These are phyloP conservation scores for Rubus idaeus DNA, from an alignment of 306 rosid genomes.

Conservation along the genomic window DNA sequence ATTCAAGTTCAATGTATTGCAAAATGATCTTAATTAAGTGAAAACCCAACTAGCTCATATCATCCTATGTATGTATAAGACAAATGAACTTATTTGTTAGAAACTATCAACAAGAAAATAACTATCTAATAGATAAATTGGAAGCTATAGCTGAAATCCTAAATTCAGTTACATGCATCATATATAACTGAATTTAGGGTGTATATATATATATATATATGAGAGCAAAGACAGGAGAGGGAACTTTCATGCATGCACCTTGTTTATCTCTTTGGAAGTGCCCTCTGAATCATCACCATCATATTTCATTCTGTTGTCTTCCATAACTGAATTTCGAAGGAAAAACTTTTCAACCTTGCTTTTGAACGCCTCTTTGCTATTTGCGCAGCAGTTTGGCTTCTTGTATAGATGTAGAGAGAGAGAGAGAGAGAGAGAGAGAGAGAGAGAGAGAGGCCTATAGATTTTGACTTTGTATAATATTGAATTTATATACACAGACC, in stretches of 20 bases:
- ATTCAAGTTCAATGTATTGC: background rate
- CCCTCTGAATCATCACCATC: conserved; percentile 22
- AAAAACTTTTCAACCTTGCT: conserved; percentile 21
- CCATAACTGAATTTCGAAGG: conserved; percentile 20
- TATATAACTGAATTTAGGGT: background rate
- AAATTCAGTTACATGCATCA: no score
- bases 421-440: background rate
- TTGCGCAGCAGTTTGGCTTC: conserved; percentile 18
- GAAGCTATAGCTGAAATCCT: background rate
- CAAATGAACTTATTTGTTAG: background rate
- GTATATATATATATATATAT: background rate
- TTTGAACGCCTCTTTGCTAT: conserved; percentile 19
- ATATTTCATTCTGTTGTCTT: conserved; percentile 23
- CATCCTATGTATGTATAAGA: background rate
- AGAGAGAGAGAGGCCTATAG: conserved; percentile 9
- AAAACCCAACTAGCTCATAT: background rate
- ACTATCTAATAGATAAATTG: background rate
- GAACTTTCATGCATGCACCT: conserved; percentile 21
- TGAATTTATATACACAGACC: background rate
- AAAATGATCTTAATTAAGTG: background rate
- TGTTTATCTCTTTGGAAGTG: conserved; percentile 16
- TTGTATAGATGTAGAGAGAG: conserved; percentile 8
- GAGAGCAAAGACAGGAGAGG: background rate
- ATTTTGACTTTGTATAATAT: conserved; percentile 32
- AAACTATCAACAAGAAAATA: background rate